Evolutionary conservation across 495 filamentous ascomycete genomes (phyloP), one percentile per base, ranked within the genome.

Genomic region (Cudoniella acicularis): DNA sequence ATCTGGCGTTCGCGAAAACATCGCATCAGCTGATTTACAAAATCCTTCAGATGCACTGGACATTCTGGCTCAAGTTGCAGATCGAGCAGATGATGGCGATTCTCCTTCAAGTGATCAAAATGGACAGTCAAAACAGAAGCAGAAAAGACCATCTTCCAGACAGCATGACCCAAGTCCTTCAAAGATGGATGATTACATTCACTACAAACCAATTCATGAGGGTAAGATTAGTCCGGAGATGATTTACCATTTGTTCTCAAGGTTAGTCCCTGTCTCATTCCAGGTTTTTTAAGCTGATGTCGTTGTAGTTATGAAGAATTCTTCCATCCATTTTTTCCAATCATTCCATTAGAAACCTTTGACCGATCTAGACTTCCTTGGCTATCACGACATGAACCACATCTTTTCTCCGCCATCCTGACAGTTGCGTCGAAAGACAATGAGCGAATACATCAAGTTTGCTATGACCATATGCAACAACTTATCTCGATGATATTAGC

Each of bases 381-480:
- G 47, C 67, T 77, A 10, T 83, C 79, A 16, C 67, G 66, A 1
- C 75, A 77, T 43, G 83, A 87, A 64, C 80, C 77, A 49, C 79
- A 86, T 60, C 67, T 87, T 1, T 75, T 87, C 11, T 86, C 84
- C 0, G 83, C 84, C 0, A 79, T 87, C 3, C 70, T 87, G 9
- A 83, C 83, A 1, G 82, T 87, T 45, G 78, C 84, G 1, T 84
- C 82, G 0, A 83, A 85, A 62, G 82, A 87, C 56, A 64, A 86
- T 23, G 73, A 79, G 23, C 69, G 80, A 41, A 77, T 83, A 4
- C 83, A 86, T 51, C 79, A 81, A 57, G 75, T 80, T 60, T 86
- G 83, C 64, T 81, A 83, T 11, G 79, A 80, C 56, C 80, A 86
- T 64, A 87, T 85, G 82, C 82, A 84, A 40, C 77, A 79, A 40